phyloP scores from a whole-genome alignment of 495 filamentous ascomycete species.

The Apodospora peruviana region DNA sequence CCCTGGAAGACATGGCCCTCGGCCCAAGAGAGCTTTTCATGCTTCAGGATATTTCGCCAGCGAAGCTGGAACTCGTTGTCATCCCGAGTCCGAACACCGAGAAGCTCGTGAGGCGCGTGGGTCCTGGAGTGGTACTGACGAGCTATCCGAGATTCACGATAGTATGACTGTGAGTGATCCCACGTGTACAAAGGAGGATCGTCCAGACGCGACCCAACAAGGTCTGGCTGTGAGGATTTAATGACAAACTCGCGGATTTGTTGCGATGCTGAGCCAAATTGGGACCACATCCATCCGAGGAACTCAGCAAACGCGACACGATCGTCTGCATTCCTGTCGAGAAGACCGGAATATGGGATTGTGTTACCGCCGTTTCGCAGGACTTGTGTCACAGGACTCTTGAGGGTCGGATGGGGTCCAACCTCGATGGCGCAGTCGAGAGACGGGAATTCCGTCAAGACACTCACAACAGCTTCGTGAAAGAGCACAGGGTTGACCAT shows the following conservation, averaged over 20 bases:
- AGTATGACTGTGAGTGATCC: constrained; percentile 42
- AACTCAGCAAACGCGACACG: constrained; percentile 38
- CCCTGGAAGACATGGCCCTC: constrained; percentile 39
- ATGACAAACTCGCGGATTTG: constrained; percentile 30
- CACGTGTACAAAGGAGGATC: constrained; percentile 42
- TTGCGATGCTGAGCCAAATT: constrained; percentile 20
- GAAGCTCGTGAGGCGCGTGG: constrained; percentile 37
- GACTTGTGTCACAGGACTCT: constrained; percentile 39
- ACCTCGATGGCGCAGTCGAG: constrained; percentile 49
- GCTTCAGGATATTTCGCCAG: constrained; percentile 43
- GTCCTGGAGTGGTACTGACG: constrained; percentile 37
- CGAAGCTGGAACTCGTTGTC: constrained; percentile 35
- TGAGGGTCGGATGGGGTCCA: constrained; percentile 53
- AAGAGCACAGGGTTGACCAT: constrained; percentile 55
- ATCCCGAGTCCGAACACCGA: constrained; percentile 40
- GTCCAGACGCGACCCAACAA: constrained; percentile 17
- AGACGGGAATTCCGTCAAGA: constrained; percentile 24
- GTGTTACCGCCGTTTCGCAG: constrained; percentile 21
- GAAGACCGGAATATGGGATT: constrained; percentile 35
- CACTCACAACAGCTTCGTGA: constrained; percentile 42
- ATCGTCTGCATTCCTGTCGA: constrained; percentile 34
- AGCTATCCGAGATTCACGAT: constrained; percentile 44
- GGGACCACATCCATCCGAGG: constrained; percentile 46
- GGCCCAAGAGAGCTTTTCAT: constrained; percentile 38
- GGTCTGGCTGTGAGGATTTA: constrained; percentile 23